Percentiles rank a stretch among this genome's conserved stretches.
Conservation (phyloP, 345 rosid genomes). For the Populus ilicifolia region DNA sequence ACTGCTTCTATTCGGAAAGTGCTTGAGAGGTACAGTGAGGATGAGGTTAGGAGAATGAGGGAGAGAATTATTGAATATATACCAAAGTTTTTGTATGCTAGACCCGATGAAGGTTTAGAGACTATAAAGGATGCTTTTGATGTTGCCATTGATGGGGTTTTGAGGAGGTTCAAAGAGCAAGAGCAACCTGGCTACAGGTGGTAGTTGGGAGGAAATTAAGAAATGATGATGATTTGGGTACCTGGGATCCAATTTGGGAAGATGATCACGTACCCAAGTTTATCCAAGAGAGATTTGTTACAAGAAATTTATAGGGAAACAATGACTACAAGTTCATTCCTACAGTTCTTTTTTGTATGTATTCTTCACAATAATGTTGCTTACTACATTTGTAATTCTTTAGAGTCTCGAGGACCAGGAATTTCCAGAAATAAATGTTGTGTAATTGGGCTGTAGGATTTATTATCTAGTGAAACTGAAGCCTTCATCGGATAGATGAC, state of each 20-base stretch:
- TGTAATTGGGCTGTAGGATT: neutral
- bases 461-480: neutral
- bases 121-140: slow-evolving; percentile 78
- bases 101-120: slow-evolving; percentile 58
- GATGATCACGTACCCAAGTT: neutral
- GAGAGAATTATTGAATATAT: slow-evolving; percentile 68
- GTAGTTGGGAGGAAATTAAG: slow-evolving; percentile 13
- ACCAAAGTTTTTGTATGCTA: slow-evolving; percentile 68
- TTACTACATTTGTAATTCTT: neutral
- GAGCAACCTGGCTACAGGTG: slow-evolving; percentile 60
- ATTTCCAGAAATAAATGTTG: neutral
- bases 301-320: neutral
- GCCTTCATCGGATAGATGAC: neutral
- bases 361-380: neutral
- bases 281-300: neutral
- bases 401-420: neutral
- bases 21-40: slow-evolving; percentile 56
- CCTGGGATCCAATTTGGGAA: neutral
- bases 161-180: slow-evolving; percentile 76
- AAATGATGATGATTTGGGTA: neutral
- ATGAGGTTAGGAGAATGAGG: slow-evolving; percentile 66
- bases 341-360: neutral
- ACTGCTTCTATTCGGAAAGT: slow-evolving; percentile 47
- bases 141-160: slow-evolving; percentile 79
- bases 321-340: neutral